Base-by-base conservation (phyloP, 176 grass and related monocot genomes). In the Chloris gayana region DNA sequence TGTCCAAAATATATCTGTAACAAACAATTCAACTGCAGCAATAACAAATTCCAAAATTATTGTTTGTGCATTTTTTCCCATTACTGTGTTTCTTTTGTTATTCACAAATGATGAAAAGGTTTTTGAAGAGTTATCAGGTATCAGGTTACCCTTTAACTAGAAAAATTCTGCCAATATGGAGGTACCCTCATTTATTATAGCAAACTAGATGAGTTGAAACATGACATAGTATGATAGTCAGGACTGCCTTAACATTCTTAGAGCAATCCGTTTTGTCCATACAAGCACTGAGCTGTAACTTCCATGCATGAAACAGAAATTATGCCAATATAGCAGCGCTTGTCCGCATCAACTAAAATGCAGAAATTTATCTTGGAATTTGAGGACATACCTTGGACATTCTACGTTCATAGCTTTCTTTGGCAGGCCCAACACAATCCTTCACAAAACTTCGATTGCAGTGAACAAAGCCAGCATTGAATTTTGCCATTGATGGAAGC, bases 401-500 rank as follows among this genome's bases (percentile, higher is more conserved):
- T 80, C 88, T 89, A 38, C 72, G 77, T 21, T 89, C 88, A 14
- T 93, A 95, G 30, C 27, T 89, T 86, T 82, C 90, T 80, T 95
- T 99, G 50, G 92, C 71, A 87, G 96, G 92, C 10, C 92, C 96
- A 63, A 95, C 86, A 14, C 96, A 99, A 19, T 91, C 90, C 76
- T 38, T 84, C 76, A 91, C 82, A 72, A 99, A 99, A 87, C 88
- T 95, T 79, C 56, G 72, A 67, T 95, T 95, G 86, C 96, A 99
- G 65, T 91, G 88, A 83, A 85, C 59, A 92, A 98, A 95, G 1
- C 88, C 92, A 57, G 90, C 92, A 87, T 91, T 93, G 67, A 99
- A 99, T 83, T 99, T 99, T 64, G 96, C 90, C 92, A 99, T 99
- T 37, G 96, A 99, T 85, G 96, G 96, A 87, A 95, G 92, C 65